These are phyloP conservation scores for Cornus kousa DNA, from an alignment of 148 eudicot species.

Conservation along the genomic window DNA sequence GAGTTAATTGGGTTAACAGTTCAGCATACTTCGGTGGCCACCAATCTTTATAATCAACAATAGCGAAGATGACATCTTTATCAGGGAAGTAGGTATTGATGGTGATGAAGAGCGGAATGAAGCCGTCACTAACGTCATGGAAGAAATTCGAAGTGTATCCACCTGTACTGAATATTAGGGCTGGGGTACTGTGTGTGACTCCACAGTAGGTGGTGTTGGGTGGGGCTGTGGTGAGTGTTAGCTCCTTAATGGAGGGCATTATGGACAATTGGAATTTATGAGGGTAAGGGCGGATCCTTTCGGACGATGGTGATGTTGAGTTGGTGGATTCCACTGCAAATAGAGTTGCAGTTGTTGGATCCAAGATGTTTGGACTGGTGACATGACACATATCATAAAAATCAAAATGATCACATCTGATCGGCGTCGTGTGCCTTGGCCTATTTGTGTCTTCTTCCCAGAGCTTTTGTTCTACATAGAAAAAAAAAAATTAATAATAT, in stretches of 20 bases:
- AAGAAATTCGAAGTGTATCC: constrained; percentile 47
- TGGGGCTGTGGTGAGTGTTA: constrained; percentile 32
- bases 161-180: constrained; percentile 37
- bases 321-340: constrained; percentile 29
- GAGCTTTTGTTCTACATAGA: background rate
- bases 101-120: constrained; percentile 46
- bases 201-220: constrained; percentile 22
- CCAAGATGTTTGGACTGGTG: constrained; percentile 39
- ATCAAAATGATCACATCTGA: constrained; percentile 51
- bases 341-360: constrained; percentile 36
- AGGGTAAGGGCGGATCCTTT: constrained; percentile 46
- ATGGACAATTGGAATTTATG: no score
- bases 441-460: constrained; percentile 5
- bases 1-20: constrained; percentile 25
- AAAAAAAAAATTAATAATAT: background rate
- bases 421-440: constrained; percentile 18
- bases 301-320: constrained; percentile 15
- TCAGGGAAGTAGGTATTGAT: constrained; percentile 23
- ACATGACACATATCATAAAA: constrained; percentile 44
- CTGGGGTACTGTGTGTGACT: constrained; percentile 27
- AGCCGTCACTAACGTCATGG: constrained; percentile 47
- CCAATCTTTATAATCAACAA: constrained; percentile 24
- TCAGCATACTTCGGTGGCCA: constrained; percentile 39
- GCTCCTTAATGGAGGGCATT: constrained; percentile 12
- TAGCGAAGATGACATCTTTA: constrained; percentile 31